Base-by-base conservation (phyloP, 306 rosid species). In the Canavalia gladiata region DNA sequence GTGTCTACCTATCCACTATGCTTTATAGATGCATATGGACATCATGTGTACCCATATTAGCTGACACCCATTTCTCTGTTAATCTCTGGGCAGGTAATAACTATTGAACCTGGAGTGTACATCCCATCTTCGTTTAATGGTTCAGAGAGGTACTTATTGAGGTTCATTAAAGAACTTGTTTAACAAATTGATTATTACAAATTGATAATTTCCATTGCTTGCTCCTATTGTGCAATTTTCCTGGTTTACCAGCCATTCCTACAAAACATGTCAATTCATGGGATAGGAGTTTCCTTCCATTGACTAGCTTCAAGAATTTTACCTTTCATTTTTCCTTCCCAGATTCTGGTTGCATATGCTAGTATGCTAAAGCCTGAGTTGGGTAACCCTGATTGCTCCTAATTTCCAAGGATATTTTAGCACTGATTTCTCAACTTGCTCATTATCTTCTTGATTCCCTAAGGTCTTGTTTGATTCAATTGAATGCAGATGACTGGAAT, bases 61-160 rank as follows among this genome's bases (percentile, higher is more conserved):
- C 42, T 81, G 55, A 80, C 6, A 63, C 8, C 31, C 25, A 68
- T 35, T 31, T 79, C 33, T 70, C 70, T 56, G 42, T 52, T 81
- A 70, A 65, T 75, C 25, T 79, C 25, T 69, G 88, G 43, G 81
- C 88, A 95, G 97, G 92, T 95, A 60, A 93, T 95, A 87, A 89
- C 99, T 70, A 89, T 95, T 87, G 99, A 95, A 82, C 99, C 97
- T 1, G 97, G 97, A 76, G 89, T 91, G 65, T 95, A 95, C 85
- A 82, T 95, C 68, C 97, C 99, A 68, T 86, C 91, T 75, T 59
- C 78, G 77, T 93, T 84, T 83, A 74, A 84, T 79, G 87, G 88
- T 77, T 86, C 95, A 47, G 85, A 87, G 75, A 89, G 97, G 99
- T 95, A 89, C 52, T 69, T 85, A 11, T 34, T 60, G 50, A 75